Percentiles rank a stretch among this genome's conserved stretches.
phyloP scores from a whole-genome alignment of 2,329 filamentous ascomycete species.

The Shiraia bambusicola region DNA sequence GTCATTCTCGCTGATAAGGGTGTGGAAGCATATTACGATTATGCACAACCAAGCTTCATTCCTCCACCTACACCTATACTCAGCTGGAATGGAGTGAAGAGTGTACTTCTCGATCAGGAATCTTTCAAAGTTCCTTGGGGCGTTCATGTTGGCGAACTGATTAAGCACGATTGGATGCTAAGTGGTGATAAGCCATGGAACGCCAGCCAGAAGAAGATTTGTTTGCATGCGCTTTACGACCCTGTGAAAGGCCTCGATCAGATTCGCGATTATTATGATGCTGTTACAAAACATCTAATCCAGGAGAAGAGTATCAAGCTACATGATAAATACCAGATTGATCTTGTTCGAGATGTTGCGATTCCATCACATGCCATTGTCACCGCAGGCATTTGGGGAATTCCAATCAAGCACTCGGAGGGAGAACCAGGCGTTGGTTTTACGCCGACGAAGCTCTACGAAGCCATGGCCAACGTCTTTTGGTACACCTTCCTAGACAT shows the following conservation, averaged over 20 bases:
- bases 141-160: conserved; percentile 23
- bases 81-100: conserved; percentile 23
- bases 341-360: conserved; percentile 28
- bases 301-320: conserved; percentile 31
- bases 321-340: conserved; percentile 36
- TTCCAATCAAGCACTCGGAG: conserved; percentile 24
- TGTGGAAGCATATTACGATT: conserved; percentile 21
- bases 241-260: conserved; percentile 15
- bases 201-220: conserved; percentile 12
- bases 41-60: conserved; percentile 20
- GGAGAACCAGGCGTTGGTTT: conserved; percentile 17
- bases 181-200: conserved; percentile 14
- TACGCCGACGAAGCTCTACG: conserved; percentile 26
- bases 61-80: conserved; percentile 14
- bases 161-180: conserved; percentile 23
- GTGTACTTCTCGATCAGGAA: conserved; percentile 26
- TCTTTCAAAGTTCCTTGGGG: conserved; percentile 38
- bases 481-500: conserved; percentile 33
- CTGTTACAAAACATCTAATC: conserved; percentile 29
- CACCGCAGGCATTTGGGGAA: conserved; percentile 28
- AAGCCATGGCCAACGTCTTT: conserved; percentile 28
- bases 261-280: conserved; percentile 22
- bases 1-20: conserved; percentile 18
- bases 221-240: conserved; percentile 12
- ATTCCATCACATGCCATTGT: conserved; percentile 35